Evolutionary conservation across 768 basidiomycete species (phyloP), one percentile per base, ranked within the genome.

Genomic region (Naganishia onofrii): DNA sequence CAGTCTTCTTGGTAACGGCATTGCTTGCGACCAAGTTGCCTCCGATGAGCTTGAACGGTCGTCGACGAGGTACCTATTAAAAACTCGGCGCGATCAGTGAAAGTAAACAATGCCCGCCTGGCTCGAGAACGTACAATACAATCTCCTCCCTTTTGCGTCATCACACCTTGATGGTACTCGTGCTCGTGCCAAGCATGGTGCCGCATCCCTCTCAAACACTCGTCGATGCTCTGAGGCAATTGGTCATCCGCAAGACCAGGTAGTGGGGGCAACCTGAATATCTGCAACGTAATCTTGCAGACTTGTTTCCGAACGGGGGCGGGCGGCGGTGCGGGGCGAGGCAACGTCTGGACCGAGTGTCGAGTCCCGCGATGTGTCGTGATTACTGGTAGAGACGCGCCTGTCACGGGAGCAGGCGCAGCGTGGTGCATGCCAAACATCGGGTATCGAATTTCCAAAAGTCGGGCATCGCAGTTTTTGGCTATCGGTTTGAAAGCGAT

Each of bases 121-220:
- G 17, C 53, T 13, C 55, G 36, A 42, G 8, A 19, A 34, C 91
- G 78, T 81, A 96, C 94, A 71, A 83, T 85, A 78, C 93, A 96
- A 78, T 95, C 95, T 12, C 94, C 95, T 19, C 95, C 95, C 72
- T 85, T 87, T 83, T 98, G 95, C 17, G 95, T 98, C 73, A 98
- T 81, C 0, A 88, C 88, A 31, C 95, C 93, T 80, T 96, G 90
- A 81, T 91, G 92, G 81, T 95, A 94, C 26, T 92, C 91, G 73
- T 89, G 77, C 82, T 94, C 93, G 77, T 95, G 93, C 93, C 93
- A 96, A 44, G 89, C 89, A 68, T 92, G 88, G 75, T 94, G 90
- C 70, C 91, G 84, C 73, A 98, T 83, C 0, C 95, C 94, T 17
- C 91, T 87, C 74, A 89, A 85, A 75, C 92, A 94, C 76, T 97